Evolutionary conservation across 176 grass and related monocot species (phyloP).

Genomic region (Rhynchospora breviuscula): DNA sequence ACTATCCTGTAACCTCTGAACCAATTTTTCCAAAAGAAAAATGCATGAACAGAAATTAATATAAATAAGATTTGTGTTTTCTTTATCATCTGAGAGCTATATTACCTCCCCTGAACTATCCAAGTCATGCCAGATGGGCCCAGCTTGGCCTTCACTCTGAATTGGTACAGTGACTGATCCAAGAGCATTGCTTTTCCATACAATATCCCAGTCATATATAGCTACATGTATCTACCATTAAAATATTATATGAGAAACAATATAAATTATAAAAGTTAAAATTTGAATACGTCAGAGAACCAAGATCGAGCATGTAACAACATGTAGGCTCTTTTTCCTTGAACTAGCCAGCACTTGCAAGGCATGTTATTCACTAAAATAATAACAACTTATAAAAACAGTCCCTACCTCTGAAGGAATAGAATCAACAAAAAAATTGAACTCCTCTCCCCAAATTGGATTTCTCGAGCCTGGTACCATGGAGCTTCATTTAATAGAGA

Average conservation of each 20-base stretch:
- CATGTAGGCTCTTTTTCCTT: neutral
- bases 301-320: neutral
- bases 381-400: conserved; percentile 5
- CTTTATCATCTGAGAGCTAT: conserved; percentile 9
- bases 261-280: neutral
- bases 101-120: conserved; percentile 83
- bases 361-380: conserved; percentile 1
- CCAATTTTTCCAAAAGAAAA: neutral
- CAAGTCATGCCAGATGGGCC: conserved; percentile 64
- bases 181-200: conserved; percentile 98
- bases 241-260: neutral
- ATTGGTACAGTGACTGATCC: conserved; percentile 76
- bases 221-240: conserved; percentile 72
- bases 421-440: conserved; percentile 90
- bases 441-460: conserved; percentile 99
- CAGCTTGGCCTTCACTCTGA: conserved; percentile 55
- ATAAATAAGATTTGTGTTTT: neutral
- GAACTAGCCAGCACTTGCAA: neutral
- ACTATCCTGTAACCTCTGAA: neutral
- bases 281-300: neutral
- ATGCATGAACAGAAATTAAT: neutral
- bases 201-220: conserved; percentile 99
- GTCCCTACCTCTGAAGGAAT: conserved; percentile 83
- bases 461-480: conserved; percentile 99
- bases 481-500: conserved; percentile 54